Conservation (phyloP, 208 protist species). For the Leishmania turanica region DNA sequence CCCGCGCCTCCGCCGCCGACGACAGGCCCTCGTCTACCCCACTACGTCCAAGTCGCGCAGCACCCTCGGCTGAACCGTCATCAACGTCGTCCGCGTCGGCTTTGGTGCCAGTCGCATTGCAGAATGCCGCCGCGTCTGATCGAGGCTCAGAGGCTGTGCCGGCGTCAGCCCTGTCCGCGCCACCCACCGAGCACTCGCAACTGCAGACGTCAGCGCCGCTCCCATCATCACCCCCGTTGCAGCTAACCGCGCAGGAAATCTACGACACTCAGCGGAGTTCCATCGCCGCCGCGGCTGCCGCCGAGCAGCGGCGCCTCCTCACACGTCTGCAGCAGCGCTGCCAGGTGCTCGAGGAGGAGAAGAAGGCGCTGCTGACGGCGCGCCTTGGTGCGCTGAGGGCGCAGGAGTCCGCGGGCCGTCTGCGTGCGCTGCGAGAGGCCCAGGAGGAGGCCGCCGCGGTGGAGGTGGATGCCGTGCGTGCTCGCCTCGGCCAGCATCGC, state of each 20-base stretch:
- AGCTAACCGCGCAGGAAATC: slow-evolving; percentile 12
- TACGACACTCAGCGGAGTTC: slow-evolving; percentile 18
- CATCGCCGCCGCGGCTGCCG: slow-evolving; percentile 24
- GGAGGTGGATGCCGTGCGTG: slow-evolving; percentile 28
- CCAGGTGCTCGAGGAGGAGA: slow-evolving; percentile 8
- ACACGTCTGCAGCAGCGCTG: slow-evolving; percentile 28
- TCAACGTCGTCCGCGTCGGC: no score
- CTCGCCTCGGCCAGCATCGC: slow-evolving; percentile 19
- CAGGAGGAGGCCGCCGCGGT: slow-evolving; percentile 19
- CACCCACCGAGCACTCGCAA: background rate
- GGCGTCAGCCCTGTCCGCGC: background rate
- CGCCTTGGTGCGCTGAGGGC: slow-evolving; percentile 10
- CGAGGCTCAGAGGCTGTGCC: background rate
- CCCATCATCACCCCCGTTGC: background rate
- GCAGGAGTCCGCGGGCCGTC: slow-evolving; percentile 27
- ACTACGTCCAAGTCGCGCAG: background rate
- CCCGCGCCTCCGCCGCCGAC: background rate
- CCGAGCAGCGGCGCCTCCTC: slow-evolving; percentile 34
- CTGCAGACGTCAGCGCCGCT: background rate
- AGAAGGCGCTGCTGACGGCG: slow-evolving; percentile 9
- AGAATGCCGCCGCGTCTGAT: background rate
- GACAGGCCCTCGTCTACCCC: background rate
- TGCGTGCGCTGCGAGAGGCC: slow-evolving; percentile 23
- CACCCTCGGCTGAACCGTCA: background rate
- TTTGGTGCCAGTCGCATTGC: background rate